phyloP scores from a whole-genome alignment of 106 monocot genomes.

The Dendrobium chrysotoxum region DNA sequence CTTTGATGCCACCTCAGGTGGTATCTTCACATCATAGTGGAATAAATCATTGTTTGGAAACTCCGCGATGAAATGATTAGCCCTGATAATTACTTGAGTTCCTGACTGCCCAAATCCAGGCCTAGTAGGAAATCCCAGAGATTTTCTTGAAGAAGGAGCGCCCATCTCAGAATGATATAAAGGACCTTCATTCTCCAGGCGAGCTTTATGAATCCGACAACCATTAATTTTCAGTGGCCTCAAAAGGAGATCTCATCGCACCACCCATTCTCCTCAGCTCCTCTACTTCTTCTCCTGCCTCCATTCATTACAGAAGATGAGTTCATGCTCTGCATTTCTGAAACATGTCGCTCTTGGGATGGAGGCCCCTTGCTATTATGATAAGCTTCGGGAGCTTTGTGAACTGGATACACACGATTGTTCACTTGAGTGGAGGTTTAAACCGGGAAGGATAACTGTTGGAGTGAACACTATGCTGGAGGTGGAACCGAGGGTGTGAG shows the following conservation, averaged over 20 bases:
- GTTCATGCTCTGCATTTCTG: not conserved
- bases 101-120: slow-evolving; percentile 42
- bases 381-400: slow-evolving; percentile 14
- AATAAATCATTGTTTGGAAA: slow-evolving; percentile 33
- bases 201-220: not conserved
- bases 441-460: too few species aligned
- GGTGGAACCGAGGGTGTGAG: too few species aligned
- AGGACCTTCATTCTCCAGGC: not conserved
- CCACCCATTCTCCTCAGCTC: slow-evolving; percentile 13
- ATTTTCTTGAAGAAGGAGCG: slow-evolving; percentile 28
- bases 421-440: slow-evolving; percentile 9
- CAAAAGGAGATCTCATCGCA: not conserved
- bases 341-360: slow-evolving; percentile 2
- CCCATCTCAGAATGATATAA: slow-evolving; percentile 17
- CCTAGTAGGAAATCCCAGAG: slow-evolving; percentile 26
- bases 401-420: slow-evolving; percentile 8
- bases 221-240: not conserved
- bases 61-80: slow-evolving; percentile 48
- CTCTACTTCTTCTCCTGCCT: slow-evolving; percentile 18
- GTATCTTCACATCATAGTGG: slow-evolving; percentile 51
- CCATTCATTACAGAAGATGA: slow-evolving; percentile 16
- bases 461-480: too few species aligned
- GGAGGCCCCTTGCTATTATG: slow-evolving; percentile 24
- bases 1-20: slow-evolving; percentile 21
- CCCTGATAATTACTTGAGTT: slow-evolving; percentile 28